A percentile compares a stretch with the other conserved stretches of the same genome.
These are phyloP conservation scores for Ascochyta koolunga DNA, from an alignment of 2,329 filamentous ascomycete genomes.

Conservation along the genomic window DNA sequence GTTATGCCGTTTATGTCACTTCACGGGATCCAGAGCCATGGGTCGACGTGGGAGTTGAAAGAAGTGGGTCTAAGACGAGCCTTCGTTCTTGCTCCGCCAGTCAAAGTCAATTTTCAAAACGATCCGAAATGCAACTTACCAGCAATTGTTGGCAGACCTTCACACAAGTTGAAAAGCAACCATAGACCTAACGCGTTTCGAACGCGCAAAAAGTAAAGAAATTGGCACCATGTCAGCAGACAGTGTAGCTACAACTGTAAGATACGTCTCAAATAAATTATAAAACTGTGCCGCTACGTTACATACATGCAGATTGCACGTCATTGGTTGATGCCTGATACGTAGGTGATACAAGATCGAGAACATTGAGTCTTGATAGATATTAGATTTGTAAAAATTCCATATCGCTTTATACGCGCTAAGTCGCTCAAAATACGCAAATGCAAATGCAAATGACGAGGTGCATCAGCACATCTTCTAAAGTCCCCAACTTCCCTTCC, in stretches of 20 bases:
- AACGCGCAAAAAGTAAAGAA: neutral
- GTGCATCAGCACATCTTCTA: conserved; percentile 12
- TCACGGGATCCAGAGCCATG: neutral
- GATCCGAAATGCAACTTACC: neutral
- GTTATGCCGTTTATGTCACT: no score
- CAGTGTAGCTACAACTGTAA: neutral
- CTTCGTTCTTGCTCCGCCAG: neutral
- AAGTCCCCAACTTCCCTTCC: conserved; percentile 57
- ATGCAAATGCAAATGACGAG: conserved; percentile 5
- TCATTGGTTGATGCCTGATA: neutral
- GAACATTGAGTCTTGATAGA: neutral
- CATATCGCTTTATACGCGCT: conserved; percentile 23
- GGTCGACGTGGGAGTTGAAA: neutral
- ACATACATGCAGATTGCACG: neutral
- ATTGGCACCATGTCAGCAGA: neutral
- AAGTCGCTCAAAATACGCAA: conserved; percentile 25
- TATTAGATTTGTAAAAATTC: neutral
- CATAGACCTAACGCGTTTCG: neutral
- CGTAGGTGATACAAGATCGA: neutral
- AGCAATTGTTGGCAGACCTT: neutral
- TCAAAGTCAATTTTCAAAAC: neutral
- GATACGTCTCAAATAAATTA: neutral
- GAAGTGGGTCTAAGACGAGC: conserved; percentile 1
- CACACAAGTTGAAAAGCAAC: neutral
- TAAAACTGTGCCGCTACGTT: neutral